A percentile compares a stretch with the other conserved stretches of the same genome.
phyloP scores from a whole-genome alignment of 495 filamentous ascomycete species.

The Monascus purpureus region DNA sequence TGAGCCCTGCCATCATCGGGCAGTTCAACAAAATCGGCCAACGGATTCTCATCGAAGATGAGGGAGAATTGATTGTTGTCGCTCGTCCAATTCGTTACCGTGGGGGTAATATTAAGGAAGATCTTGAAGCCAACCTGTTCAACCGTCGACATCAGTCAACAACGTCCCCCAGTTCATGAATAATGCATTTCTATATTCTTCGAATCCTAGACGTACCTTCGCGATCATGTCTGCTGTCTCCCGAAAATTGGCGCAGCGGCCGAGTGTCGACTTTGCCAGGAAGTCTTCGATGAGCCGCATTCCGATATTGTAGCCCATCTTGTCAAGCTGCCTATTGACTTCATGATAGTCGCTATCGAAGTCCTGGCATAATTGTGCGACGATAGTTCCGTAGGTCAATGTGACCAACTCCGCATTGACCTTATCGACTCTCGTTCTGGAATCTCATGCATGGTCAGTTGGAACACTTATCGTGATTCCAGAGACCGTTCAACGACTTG shows the following conservation, averaged over 20 bases:
- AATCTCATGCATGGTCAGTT: neutral
- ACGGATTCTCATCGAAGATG: slow-evolving; percentile 90
- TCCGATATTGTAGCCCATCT: slow-evolving; percentile 98
- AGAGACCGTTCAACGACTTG: neutral
- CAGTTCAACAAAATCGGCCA: slow-evolving; percentile 94
- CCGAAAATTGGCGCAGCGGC: slow-evolving; percentile 79
- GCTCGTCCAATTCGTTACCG: slow-evolving; percentile 85
- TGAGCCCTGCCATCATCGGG: slow-evolving; percentile 92
- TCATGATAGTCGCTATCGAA: slow-evolving; percentile 85
- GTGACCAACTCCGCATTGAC: slow-evolving; percentile 90
- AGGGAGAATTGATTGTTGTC: slow-evolving; percentile 95
- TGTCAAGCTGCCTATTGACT: slow-evolving; percentile 91
- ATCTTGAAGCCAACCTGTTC: slow-evolving; percentile 92
- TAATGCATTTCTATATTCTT: neutral
- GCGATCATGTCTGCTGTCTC: slow-evolving; percentile 95
- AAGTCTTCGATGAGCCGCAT: slow-evolving; percentile 95
- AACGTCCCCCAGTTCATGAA: too few relatives aligned
- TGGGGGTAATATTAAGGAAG: slow-evolving; percentile 94
- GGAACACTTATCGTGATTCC: neutral
- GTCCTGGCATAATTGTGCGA: slow-evolving; percentile 91
- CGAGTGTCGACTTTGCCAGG: slow-evolving; percentile 81
- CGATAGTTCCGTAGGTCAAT: slow-evolving; percentile 94
- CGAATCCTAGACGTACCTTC: slow-evolving; percentile 43
- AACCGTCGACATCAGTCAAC: neutral
- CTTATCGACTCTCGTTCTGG: slow-evolving; percentile 51